Evolutionary conservation across 345 rosid genomes (phyloP), one percentile per base, ranked within the genome.

Genomic region (Laguncularia racemosa): DNA sequence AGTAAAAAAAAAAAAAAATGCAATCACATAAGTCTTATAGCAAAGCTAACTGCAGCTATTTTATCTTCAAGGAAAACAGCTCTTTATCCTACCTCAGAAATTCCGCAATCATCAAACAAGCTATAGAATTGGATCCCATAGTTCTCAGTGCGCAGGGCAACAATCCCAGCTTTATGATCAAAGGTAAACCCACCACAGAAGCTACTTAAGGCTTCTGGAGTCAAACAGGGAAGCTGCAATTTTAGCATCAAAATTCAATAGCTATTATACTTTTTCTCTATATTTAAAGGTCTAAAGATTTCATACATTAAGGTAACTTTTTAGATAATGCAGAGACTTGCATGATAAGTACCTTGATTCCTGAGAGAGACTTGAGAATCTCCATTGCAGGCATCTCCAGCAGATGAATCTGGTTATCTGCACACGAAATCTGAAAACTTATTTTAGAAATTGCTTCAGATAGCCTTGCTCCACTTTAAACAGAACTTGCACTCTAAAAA

Each of bases 391-490:
- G 95, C 85, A 84, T 86, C 73, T 84, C 84, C 43, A 93, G 76
- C 16, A 93, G 67, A 82, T 85, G 96, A 74, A 89, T 81, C 75
- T 82, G 97, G 75, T 93, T 93, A 75, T 93, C 99, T 76, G 90
- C 97, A 82, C 96, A 93, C 69, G 85, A 85, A 49, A 93, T 76
- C 99, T 93, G 78, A 69, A 74, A 49, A 47, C 64, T 61, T 44
- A 52, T 48, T 57, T 79, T 48, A 82, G 77, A 55, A 47, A 43
- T 46, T 17, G 57, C 38, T 18, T 26, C 44, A 58, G 43, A 50
- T 50, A 64, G 51, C 20, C 2, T 54, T 52, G 33, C 51, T 20
- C 64, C 14, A 46, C 14, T 44, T 18, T 21, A 7, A 16, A 33
- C 13, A 55, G 23, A 6, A 63, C 16, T 59, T 13, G 44, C 18